These are phyloP conservation scores for Annulohypoxylon moriforme DNA, from an alignment of 495 filamentous ascomycete genomes.

Conservation along the genomic window DNA sequence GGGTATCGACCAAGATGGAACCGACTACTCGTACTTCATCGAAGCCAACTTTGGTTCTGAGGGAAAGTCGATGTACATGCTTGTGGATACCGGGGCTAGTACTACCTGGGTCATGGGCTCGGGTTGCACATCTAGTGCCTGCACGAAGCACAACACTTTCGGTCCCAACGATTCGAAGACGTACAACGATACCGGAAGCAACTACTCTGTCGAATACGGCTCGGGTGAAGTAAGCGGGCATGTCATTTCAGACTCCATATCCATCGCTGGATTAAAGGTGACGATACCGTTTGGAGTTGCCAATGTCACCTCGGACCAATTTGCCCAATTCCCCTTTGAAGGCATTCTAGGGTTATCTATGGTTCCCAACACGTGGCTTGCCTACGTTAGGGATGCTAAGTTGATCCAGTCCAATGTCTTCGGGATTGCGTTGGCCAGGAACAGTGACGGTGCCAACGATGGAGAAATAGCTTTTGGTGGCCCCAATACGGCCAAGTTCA, in stretches of 20 bases:
- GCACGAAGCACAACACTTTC: constrained; percentile 73
- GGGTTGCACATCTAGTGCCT: constrained; percentile 70
- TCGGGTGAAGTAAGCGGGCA: constrained; percentile 73
- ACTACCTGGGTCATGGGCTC: constrained; percentile 83
- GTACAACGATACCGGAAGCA: constrained; percentile 57
- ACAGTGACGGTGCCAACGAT: constrained; percentile 70
- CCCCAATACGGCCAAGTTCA: constrained; percentile 71
- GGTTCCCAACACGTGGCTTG: constrained; percentile 71
- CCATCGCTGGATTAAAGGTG: constrained; percentile 71
- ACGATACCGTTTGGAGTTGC: constrained; percentile 75
- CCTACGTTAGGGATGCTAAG: constrained; percentile 66
- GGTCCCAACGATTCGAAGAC: constrained; percentile 68
- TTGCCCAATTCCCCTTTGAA: constrained; percentile 81
- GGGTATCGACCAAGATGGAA: constrained; percentile 78
- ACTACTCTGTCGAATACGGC: constrained; percentile 75
- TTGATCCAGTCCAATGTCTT: constrained; percentile 72
- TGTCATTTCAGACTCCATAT: constrained; percentile 70
- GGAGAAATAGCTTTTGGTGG: constrained; percentile 83
- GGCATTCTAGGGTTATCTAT: constrained; percentile 86
- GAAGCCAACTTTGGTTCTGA: constrained; percentile 73
- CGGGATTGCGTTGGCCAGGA: constrained; percentile 73
- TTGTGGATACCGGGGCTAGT: constrained; percentile 81
- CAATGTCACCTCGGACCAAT: constrained; percentile 72
- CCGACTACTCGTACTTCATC: constrained; percentile 82
- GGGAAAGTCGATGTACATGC: constrained; percentile 73